phyloP scores from a whole-genome alignment of 2,329 filamentous ascomycete species.

The Xylariaceae sp. region DNA sequence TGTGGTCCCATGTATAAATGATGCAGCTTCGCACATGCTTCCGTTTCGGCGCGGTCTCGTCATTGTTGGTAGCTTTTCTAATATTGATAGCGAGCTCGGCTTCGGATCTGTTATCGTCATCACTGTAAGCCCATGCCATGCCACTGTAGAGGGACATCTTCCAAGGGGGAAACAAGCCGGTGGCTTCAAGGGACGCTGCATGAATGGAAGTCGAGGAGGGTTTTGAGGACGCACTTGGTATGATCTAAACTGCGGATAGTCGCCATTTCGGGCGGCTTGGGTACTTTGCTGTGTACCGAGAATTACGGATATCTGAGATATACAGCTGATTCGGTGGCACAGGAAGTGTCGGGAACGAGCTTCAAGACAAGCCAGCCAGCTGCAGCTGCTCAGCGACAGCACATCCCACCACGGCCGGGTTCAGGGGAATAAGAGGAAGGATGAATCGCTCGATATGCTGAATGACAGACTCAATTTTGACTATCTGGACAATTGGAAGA shows the following conservation, averaged over 20 bases:
- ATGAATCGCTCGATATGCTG: constrained; percentile 4
- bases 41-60: constrained; percentile 65
- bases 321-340: constrained; percentile 6
- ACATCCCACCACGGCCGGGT: constrained; percentile 12
- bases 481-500: not conserved
- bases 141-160: constrained; percentile 13
- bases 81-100: constrained; percentile 67
- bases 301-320: constrained; percentile 1
- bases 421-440: constrained; percentile 4
- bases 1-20: constrained; percentile 99
- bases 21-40: constrained; percentile 99
- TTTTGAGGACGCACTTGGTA: constrained; percentile 24
- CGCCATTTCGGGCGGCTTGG: constrained; percentile 22
- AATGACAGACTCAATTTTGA: constrained; percentile 1
- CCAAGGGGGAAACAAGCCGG: not conserved
- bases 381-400: constrained; percentile 16
- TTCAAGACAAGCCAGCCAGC: constrained; percentile 8
- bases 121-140: constrained; percentile 13
- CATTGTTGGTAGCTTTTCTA: constrained; percentile 63
- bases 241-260: constrained; percentile 29
- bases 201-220: not conserved
- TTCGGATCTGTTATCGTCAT: constrained; percentile 49
- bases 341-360: constrained; percentile 15
- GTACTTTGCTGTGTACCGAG: constrained; percentile 1
- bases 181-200: not conserved